phyloP scores from a whole-genome alignment of 2,329 filamentous ascomycete genomes.

The Juglanconis sp. region DNA sequence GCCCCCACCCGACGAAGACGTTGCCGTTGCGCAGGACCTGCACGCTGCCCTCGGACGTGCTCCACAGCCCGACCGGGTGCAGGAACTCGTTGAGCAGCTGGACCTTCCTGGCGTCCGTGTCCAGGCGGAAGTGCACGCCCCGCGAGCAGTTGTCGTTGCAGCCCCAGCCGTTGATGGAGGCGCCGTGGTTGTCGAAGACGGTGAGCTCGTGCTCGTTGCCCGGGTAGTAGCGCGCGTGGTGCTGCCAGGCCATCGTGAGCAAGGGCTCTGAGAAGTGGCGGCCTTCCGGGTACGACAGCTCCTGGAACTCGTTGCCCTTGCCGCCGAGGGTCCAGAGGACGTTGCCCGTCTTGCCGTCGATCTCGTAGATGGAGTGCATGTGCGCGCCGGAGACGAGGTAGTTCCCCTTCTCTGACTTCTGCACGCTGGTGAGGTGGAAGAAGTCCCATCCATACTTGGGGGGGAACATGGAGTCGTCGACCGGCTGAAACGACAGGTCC shows the following conservation, averaged over 20 bases:
- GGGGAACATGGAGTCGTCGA: neutral
- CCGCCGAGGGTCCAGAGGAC: constrained; percentile 52
- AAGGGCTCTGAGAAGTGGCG: constrained; percentile 29
- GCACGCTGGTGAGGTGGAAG: constrained; percentile 55
- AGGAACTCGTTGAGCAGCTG: constrained; percentile 35
- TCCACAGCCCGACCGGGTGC: constrained; percentile 32
- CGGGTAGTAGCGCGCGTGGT: constrained; percentile 40
- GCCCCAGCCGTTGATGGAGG: constrained; percentile 2
- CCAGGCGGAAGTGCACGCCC: constrained; percentile 37
- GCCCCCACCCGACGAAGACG: constrained; percentile 45
- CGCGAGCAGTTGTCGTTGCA: constrained; percentile 19
- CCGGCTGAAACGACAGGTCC: constrained; percentile 14
- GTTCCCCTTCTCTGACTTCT: constrained; percentile 46
- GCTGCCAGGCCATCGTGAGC: constrained; percentile 39
- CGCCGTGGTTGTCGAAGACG: constrained; percentile 44
- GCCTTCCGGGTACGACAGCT: constrained; percentile 27
- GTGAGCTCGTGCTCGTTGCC: constrained; percentile 38
- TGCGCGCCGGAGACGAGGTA: constrained; percentile 52
- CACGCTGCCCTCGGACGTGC: constrained; percentile 25
- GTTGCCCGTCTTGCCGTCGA: constrained; percentile 45
- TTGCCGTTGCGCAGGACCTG: constrained; percentile 37
- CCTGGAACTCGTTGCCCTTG: constrained; percentile 40
- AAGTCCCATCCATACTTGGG: constrained; percentile 43
- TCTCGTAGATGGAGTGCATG: constrained; percentile 42
- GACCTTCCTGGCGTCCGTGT: constrained; percentile 39